phyloP scores from a whole-genome alignment of 176 grass and related monocot species.

The Alopecurus myosuroides region DNA sequence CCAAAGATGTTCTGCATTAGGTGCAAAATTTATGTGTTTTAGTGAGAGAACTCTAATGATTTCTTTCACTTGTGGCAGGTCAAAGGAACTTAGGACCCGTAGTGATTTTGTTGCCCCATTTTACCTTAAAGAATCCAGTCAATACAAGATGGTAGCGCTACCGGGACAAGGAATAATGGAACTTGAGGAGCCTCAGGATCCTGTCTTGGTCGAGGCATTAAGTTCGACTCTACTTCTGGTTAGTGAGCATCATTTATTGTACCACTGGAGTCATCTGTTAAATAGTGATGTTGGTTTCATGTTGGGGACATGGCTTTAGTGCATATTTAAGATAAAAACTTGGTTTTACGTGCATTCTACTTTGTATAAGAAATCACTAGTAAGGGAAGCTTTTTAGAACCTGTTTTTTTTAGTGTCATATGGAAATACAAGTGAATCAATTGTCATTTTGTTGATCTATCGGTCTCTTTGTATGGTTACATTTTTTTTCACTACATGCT shows the following conservation, averaged over 20 bases:
- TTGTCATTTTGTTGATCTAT: too few species aligned
- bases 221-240: constrained; percentile 82
- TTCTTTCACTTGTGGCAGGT: constrained; percentile 44
- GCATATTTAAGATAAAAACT: too few species aligned
- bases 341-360: too few species aligned
- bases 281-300: too few species aligned
- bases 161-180: constrained; percentile 69
- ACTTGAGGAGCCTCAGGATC: constrained; percentile 75
- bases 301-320: too few species aligned
- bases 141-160: constrained; percentile 83
- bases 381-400: too few species aligned
- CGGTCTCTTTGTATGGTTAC: too few species aligned
- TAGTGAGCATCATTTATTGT: background rate
- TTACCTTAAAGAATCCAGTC: constrained; percentile 89
- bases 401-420: too few species aligned
- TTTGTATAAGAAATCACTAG: too few species aligned
- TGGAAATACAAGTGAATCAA: too few species aligned
- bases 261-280: background rate
- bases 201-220: constrained; percentile 53
- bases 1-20: background rate
- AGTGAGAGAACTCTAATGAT: background rate
- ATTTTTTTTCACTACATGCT: too few species aligned
- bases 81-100: constrained; percentile 76
- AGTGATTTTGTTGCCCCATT: constrained; percentile 77
- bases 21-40: background rate